These are phyloP conservation scores for Puya raimondii DNA, from an alignment of 176 grass and related monocot species.

Conservation along the genomic window DNA sequence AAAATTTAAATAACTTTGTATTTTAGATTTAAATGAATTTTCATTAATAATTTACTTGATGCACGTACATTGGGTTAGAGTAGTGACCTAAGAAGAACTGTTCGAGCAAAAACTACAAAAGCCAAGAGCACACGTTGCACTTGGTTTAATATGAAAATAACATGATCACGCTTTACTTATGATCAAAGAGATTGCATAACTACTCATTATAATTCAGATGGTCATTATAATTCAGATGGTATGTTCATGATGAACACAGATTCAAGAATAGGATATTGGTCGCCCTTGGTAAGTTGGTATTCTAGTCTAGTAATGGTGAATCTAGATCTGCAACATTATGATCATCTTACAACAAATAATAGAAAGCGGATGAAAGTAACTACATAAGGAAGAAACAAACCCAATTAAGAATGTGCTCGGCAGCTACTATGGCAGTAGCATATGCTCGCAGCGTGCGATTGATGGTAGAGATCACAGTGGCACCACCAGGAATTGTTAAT, in stretches of 20 bases:
- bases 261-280: no score
- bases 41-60: no score
- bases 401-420: constrained; percentile 92
- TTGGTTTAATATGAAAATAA: not conserved
- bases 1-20: no score
- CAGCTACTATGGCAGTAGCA: constrained; percentile 72
- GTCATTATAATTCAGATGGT: no score
- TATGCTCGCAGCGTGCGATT: constrained; percentile 93
- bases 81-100: not conserved
- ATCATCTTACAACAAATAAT: not conserved
- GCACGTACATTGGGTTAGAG: no score
- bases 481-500: constrained; percentile 55
- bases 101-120: not conserved
- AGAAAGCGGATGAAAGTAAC: not conserved
- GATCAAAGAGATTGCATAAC: not conserved
- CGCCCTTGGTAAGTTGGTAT: no score
- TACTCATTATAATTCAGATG: no score
- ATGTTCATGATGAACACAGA: no score
- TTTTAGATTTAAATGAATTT: no score
- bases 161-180: not conserved
- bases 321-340: no score
- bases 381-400: constrained; percentile 27
- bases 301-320: no score
- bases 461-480: constrained; percentile 79
- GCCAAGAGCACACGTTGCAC: not conserved